Base-by-base conservation (phyloP, 192 early-diverging fungal genomes). In the Dissophora globulifera region DNA sequence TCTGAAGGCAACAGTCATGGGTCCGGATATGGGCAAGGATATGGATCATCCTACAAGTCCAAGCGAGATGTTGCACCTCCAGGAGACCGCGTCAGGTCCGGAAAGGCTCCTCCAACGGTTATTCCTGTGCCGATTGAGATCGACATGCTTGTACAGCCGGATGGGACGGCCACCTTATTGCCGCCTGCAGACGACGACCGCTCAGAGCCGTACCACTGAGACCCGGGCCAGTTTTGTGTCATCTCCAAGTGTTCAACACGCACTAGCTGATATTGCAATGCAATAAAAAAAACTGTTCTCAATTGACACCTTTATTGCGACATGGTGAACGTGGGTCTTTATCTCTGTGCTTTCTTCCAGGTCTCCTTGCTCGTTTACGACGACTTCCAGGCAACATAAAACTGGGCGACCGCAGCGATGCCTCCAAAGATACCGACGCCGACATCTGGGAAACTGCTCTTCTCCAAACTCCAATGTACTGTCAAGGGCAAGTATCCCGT, bases 381-480 rank as follows among this genome's bases (percentile, higher is more conserved):
- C 20, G 87, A 84, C 63, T 91, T 89, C 96, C 96, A 98, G 4
- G 92, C 89, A 25, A 86, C 84, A 69, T 89, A 90, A 35, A 94
- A 83, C 78, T 97, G 95, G 9, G 88, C 89, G 30, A 93, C 47
- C 9, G 96, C 91, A 20, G 97, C 97, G 66, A 97, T 82, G n/a
- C 93, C 94, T 71, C 97, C 97, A 81, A 90, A 99, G 30, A 94
- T 78, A 54, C 96, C 96, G 25, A 97, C 95, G 2, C 88, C 91
- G 2, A 95, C 87, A 69, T 99, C 97, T 0, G 97, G 95, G 86
- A 99, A 97, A 30, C 81, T 82, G 17, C 87, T 90, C 19, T 89
- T 87, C 51, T 94, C 90, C 49, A 96, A 81, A 27, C 92, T 93
- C 96, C 96, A 99, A 83, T 98, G 97, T 23, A 82, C 81, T 13